phyloP scores from a whole-genome alignment of 2,329 filamentous ascomycete species.

The Talaromyces rugulosus region DNA sequence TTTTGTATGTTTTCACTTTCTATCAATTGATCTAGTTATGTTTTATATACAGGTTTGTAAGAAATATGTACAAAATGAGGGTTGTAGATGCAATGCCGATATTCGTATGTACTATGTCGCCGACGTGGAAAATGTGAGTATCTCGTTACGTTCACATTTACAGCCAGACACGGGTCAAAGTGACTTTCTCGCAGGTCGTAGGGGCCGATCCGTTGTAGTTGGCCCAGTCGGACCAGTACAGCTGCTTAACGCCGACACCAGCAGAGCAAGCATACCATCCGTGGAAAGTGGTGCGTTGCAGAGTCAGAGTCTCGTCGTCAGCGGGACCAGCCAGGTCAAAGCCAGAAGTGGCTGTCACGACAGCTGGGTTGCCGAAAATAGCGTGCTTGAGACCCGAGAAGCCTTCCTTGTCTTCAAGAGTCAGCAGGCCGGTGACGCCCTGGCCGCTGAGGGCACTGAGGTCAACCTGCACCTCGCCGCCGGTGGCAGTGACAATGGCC shows the following conservation, averaged over 20 bases:
- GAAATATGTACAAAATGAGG: neutral
- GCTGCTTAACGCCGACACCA: neutral
- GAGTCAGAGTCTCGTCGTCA: neutral
- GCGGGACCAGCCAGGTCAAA: neutral
- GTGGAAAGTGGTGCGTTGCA: neutral
- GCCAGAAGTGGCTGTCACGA: neutral
- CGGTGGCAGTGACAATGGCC: neutral
- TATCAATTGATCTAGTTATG: neutral
- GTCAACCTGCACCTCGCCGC: neutral
- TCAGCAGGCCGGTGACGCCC: neutral
- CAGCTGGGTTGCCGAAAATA: neutral
- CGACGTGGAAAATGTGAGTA: neutral
- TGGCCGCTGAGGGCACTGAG: neutral
- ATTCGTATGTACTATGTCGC: neutral
- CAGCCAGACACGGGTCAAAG: neutral
- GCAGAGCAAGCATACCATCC: neutral
- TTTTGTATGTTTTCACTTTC: neutral
- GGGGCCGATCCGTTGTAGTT: neutral
- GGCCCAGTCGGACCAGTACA: neutral
- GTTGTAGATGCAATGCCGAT: neutral
- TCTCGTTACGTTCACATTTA: neutral
- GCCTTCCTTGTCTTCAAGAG: neutral
- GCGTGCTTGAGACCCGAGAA: neutral
- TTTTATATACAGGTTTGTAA: neutral
- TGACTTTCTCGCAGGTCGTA: neutral